Evolutionary conservation across 1,139 yeast species (phyloP).

Genomic region (Kazachstania sp.): DNA sequence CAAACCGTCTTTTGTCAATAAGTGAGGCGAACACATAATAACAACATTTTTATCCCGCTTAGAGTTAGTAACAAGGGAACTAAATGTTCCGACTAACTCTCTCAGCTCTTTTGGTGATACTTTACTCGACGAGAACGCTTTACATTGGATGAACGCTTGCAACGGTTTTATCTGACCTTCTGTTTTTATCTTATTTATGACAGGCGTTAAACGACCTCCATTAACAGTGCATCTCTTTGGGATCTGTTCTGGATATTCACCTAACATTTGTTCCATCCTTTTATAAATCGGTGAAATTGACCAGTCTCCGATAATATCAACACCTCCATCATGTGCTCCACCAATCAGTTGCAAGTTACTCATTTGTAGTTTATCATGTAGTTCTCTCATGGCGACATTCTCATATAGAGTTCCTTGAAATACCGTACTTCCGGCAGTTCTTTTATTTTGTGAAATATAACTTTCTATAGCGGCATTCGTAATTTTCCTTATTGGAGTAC

Average conservation of each 20-base stretch:
- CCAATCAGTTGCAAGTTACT: slow-evolving; percentile 41
- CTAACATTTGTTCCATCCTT: slow-evolving; percentile 25
- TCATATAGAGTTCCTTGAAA: slow-evolving; percentile 70
- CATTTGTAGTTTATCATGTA: slow-evolving; percentile 30
- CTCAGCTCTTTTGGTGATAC: slow-evolving; percentile 47
- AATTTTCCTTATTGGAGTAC: slow-evolving; percentile 3
- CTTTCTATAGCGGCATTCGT: slow-evolving; percentile 10
- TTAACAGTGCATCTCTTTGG: slow-evolving; percentile 31
- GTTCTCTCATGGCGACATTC: slow-evolving; percentile 42
- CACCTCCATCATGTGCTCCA: slow-evolving; percentile 66
- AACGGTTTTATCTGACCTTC: slow-evolving; percentile 13
- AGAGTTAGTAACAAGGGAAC: slow-evolving; percentile 34
- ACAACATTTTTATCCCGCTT: slow-evolving; percentile 32
- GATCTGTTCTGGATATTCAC: slow-evolving; percentile 20
- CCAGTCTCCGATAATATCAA: slow-evolving; percentile 62
- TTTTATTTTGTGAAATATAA: slow-evolving; percentile 17
- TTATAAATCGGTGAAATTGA: slow-evolving; percentile 32
- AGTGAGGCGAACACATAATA: slow-evolving; percentile 50
- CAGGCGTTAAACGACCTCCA: slow-evolving; percentile 28
- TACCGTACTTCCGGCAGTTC: slow-evolving; percentile 36
- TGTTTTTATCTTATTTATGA: slow-evolving; percentile 10
- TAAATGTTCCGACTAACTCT: slow-evolving; percentile 50
- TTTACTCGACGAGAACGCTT: slow-evolving; percentile 38
- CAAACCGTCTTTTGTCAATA: slow-evolving; percentile 52
- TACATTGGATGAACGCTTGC: slow-evolving; percentile 50